Conservation (phyloP, 1,139 yeast species). For the Saccharomycopsis hybrid region DNA sequence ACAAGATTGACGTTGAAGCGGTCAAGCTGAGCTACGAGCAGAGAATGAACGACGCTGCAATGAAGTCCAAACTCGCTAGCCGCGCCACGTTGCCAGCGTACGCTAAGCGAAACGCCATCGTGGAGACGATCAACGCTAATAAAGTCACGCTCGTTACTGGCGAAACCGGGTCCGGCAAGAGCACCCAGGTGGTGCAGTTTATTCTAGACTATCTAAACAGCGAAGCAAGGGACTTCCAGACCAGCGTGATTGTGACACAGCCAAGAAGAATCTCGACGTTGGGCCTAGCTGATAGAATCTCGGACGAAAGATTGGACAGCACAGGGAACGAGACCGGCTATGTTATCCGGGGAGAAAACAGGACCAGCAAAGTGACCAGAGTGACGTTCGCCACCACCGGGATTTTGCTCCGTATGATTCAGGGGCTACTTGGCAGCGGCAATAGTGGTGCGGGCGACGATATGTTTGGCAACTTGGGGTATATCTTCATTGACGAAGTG, state of each 20-base stretch:
- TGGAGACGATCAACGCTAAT: conserved; percentile 48
- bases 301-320: conserved; percentile 65
- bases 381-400: conserved; percentile 89
- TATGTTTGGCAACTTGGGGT: conserved; percentile 39
- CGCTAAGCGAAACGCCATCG: conserved; percentile 52
- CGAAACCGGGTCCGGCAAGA: conserved; percentile 95
- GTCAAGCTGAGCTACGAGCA: conserved; percentile 28
- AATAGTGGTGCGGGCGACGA: too few relatives aligned
- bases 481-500: conserved; percentile 86
- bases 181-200: conserved; percentile 90
- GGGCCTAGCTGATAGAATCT: conserved; percentile 88
- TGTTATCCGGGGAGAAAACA: conserved; percentile 83
- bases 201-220: conserved; percentile 54
- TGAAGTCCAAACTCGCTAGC: conserved; percentile 33
- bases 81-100: conserved; percentile 78
- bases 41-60: conserved; percentile 27
- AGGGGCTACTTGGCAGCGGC: conserved; percentile 26
- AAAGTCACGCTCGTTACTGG: conserved; percentile 81
- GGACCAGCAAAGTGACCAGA: conserved; percentile 54
- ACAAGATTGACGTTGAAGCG: conserved; percentile 27
- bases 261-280: conserved; percentile 95
- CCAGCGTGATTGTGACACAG: conserved; percentile 81
- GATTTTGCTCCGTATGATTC: conserved; percentile 80
- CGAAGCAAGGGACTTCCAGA: conserved; percentile 26
- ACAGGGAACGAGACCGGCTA: conserved; percentile 86